Evolutionary conservation across 2,329 filamentous ascomycete species (phyloP).

Genomic region (Claviceps lovelessii): DNA sequence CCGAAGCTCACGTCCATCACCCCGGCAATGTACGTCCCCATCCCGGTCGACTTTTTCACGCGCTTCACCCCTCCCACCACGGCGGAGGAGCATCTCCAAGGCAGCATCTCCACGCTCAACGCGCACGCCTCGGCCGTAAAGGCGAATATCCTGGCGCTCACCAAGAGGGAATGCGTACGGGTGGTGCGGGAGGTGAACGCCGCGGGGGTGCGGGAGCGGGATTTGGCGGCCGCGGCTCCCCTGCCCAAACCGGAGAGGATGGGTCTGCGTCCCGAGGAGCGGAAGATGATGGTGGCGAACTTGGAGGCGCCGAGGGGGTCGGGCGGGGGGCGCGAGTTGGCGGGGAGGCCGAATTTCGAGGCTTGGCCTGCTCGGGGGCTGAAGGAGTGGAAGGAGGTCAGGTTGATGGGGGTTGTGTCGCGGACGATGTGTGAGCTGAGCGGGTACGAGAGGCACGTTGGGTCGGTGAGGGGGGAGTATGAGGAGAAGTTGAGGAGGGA

Average conservation of each 20-base stretch:
- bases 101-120: constrained; percentile 12
- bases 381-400: constrained; percentile 11
- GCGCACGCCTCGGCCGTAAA: constrained; percentile 15
- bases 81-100: constrained; percentile 9
- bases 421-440: constrained; percentile 10
- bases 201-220: background rate
- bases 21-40: constrained; percentile 21
- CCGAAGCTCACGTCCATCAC: constrained; percentile 11
- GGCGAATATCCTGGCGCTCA: constrained; percentile 17
- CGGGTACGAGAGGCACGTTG: constrained; percentile 13
- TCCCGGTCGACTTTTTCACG: constrained; percentile 12
- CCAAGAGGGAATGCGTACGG: constrained; percentile 19
- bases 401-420: constrained; percentile 10
- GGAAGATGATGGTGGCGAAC: constrained; percentile 16
- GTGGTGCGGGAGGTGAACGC: constrained; percentile 8
- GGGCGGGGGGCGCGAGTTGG: background rate
- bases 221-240: background rate
- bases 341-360: background rate
- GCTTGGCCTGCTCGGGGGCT: constrained; percentile 1
- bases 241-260: background rate
- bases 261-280: background rate
- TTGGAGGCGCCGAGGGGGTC: constrained; percentile 12
- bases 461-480: constrained; percentile 5
- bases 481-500: constrained; percentile 13
- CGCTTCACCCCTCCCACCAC: constrained; percentile 7